Percentiles rank a stretch among this genome's conserved stretches.
Conservation (phyloP, 345 rosid species). For the Eucalyptus decipiens region DNA sequence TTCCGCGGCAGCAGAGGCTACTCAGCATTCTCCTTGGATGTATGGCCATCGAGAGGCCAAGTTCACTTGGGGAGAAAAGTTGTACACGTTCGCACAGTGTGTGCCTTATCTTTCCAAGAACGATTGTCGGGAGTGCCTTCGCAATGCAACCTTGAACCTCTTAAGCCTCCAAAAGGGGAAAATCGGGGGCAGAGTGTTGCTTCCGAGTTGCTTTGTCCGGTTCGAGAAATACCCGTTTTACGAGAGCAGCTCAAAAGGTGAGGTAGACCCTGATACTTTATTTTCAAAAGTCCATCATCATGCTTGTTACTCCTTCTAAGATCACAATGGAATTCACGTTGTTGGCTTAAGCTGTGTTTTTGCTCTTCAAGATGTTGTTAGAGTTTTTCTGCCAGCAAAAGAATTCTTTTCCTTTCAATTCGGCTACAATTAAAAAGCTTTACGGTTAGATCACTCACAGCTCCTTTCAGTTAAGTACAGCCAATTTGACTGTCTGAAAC, state of each 20-base stretch:
- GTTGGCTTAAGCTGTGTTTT: background rate
- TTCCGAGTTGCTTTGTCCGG: background rate
- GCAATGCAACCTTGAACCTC: background rate
- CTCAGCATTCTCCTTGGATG: fast-evolving
- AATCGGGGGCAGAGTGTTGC: background rate
- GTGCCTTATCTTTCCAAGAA: background rate
- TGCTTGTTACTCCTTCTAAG: background rate
- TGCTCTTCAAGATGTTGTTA: background rate
- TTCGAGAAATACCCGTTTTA: background rate
- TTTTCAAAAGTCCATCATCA: background rate
- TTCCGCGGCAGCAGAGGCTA: fast-evolving
- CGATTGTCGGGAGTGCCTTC: background rate
- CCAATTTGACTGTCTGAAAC: background rate
- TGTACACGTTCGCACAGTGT: background rate
- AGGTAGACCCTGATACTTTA: background rate
- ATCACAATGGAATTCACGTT: background rate
- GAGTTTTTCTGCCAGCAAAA: background rate
- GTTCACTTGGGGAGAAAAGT: background rate
- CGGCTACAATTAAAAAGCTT: no score
- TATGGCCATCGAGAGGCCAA: no score
- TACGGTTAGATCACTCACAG: no score
- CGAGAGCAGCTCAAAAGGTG: background rate
- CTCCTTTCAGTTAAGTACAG: background rate
- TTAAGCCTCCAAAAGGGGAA: background rate
- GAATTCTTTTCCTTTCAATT: background rate